Percentiles rank a stretch among this genome's conserved stretches.
Evolutionary conservation across 768 basidiomycete species (phyloP).

Genomic region (Mycena belliarum): DNA sequence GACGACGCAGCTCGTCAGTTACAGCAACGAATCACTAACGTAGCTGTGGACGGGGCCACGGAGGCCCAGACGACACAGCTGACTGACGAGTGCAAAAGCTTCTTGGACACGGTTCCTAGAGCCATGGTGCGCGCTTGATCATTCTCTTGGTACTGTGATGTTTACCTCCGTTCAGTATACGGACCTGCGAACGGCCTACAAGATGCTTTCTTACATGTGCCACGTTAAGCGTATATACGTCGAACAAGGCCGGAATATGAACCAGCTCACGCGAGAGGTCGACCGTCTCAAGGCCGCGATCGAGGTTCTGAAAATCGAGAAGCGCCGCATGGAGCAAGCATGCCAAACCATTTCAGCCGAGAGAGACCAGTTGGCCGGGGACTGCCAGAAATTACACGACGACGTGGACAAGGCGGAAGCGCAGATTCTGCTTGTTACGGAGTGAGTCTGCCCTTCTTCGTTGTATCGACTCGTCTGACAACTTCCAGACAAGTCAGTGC

Average conservation of each 20-base stretch:
- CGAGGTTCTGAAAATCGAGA: slow-evolving; percentile 16
- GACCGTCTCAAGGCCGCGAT: slow-evolving; percentile 6
- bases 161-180: slow-evolving; percentile 16
- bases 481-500: slow-evolving; percentile 17
- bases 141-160: background rate
- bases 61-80: slow-evolving; percentile 50
- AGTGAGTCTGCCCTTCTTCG: slow-evolving; percentile 2
- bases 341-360: slow-evolving; percentile 9
- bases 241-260: slow-evolving; percentile 6
- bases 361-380: background rate
- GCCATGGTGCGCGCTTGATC: background rate
- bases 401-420: slow-evolving; percentile 13
- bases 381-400: slow-evolving; percentile 6
- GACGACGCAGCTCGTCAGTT: slow-evolving; percentile 52
- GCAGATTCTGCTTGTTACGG: slow-evolving; percentile 9
- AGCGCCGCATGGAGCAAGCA: slow-evolving; percentile 8
- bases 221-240: slow-evolving; percentile 11
- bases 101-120: slow-evolving; percentile 8
- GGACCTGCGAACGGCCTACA: slow-evolving; percentile 14
- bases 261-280: slow-evolving; percentile 9
- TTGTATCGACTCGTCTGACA: background rate
- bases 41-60: slow-evolving; percentile 58
- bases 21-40: slow-evolving; percentile 51
- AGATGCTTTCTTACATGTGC: slow-evolving; percentile 18
- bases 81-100: slow-evolving; percentile 46